phyloP scores from a whole-genome alignment of 257 asterid species.

The Leonotis leonurus region DNA sequence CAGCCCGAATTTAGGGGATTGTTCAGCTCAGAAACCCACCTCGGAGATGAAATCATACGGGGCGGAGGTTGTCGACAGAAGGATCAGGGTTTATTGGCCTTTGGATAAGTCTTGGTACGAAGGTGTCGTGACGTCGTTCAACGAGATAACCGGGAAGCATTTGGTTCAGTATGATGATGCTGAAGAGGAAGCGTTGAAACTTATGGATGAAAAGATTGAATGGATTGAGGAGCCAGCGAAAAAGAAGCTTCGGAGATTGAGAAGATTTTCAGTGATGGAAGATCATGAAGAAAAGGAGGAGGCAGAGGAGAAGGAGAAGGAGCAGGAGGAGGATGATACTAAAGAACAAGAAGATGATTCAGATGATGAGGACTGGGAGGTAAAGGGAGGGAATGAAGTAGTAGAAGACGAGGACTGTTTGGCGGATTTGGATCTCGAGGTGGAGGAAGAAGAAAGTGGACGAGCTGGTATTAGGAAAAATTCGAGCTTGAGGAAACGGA shows the following conservation, averaged over 20 bases:
- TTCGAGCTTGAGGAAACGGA: conserved; percentile 37
- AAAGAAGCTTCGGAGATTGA: conserved; percentile 57
- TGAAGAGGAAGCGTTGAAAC: conserved; percentile 64
- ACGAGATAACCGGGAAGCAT: conserved; percentile 65
- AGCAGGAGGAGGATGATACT: conserved; percentile 25
- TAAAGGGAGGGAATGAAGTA: conserved; percentile 32
- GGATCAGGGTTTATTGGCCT: conserved; percentile 74
- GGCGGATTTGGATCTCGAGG: conserved; percentile 57
- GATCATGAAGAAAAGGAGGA: no score
- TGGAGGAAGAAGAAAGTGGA: conserved; percentile 36
- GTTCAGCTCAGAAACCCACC: conserved; percentile 25
- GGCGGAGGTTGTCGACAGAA: conserved; percentile 49
- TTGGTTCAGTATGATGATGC: conserved; percentile 76
- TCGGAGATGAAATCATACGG: conserved; percentile 32
- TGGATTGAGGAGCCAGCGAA: conserved; percentile 41
- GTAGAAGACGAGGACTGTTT: conserved; percentile 42
- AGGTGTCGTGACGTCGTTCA: conserved; percentile 67
- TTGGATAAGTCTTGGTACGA: conserved; percentile 76
- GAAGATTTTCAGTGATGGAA: conserved; percentile 36
- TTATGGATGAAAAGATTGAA: conserved; percentile 58
- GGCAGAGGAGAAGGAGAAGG: conserved; percentile 37
- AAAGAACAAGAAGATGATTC: conserved; percentile 47
- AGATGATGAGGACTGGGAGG: conserved; percentile 73
- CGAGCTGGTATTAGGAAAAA: conserved; percentile 19
- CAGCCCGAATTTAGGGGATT: conserved; percentile 23